Base-by-base conservation (phyloP, 257 asterid genomes). In the Rubia yunnanensis region DNA sequence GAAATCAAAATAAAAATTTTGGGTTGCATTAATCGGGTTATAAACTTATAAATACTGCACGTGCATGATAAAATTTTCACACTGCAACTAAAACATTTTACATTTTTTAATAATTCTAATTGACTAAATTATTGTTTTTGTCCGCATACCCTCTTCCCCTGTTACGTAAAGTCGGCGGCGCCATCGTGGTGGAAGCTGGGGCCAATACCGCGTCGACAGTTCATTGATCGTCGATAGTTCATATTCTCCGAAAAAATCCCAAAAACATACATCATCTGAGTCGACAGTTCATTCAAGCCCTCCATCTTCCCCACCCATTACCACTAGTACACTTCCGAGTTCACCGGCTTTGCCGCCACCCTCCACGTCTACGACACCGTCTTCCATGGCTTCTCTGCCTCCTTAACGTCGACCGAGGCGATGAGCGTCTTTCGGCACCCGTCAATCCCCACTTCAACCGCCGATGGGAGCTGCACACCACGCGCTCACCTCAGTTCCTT, bases 401-500 rank as follows among this genome's bases (percentile, higher is more conserved):
- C 79, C 6, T 26, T 94, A 8, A 79, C 92, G 22, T 87, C 88
- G 1, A 54, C 72, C 0, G 87, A 85, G 74, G 97, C 92, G 2
- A 86, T 88, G 5, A 54, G 81, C 0, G 77, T 84, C 1, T 89
- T 80, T 55, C 57, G 73, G 31, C 95, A 90, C 73, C 94, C 99
- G 1, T 82, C 96, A 1, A 32, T 88, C 55, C 91, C 90, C 64
- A 80, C 96, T 15, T 79, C 90, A 1, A 94, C 84, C 85, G 81
- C 63, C 87, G 95, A 60, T 86, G 99, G 0, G 78, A 82, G 9
- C 95, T 90, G 55, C 99, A 94, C 73, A 94, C 99, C 14, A 94
- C 99, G 1, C 81, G 99, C 41, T 94, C 99, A 38, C 99, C 99
- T 65, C 97, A 90, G 76, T 94, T 94, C 72, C 86, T 94, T 1